phyloP scores from a whole-genome alignment of 2,329 filamentous ascomycete species.

The Plectosphaerella cucumerina region DNA sequence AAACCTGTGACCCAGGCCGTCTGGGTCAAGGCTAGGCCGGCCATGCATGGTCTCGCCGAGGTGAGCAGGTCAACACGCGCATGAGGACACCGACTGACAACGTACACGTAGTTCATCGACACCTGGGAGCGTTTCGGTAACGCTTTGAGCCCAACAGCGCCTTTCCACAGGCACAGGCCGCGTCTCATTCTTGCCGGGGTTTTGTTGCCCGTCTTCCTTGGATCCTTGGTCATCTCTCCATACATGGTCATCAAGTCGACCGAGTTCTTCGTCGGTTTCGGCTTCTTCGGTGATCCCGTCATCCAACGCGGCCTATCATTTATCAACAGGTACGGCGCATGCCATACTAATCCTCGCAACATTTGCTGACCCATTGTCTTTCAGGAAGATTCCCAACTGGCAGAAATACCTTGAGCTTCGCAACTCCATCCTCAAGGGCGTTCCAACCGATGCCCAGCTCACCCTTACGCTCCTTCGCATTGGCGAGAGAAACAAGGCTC shows the following conservation, averaged over 20 bases:
- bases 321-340: conserved; percentile 48
- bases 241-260: conserved; percentile 61
- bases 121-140: conserved; percentile 49
- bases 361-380: too few species aligned
- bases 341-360: too few species aligned
- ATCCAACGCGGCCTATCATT: conserved; percentile 55
- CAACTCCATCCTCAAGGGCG: conserved; percentile 73
- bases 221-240: conserved; percentile 49
- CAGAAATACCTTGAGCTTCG: conserved; percentile 68
- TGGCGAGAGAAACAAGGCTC: conserved; percentile 76
- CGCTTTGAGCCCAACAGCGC: conserved; percentile 58
- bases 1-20: conserved; percentile 72
- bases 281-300: conserved; percentile 76
- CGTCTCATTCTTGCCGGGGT: conserved; percentile 50
- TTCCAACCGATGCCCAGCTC: conserved; percentile 83
- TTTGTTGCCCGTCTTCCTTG: conserved; percentile 46
- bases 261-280: conserved; percentile 66
- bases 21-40: conserved; percentile 69
- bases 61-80: conserved; percentile 16
- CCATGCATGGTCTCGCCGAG: conserved; percentile 57
- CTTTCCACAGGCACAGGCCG: conserved; percentile 52
- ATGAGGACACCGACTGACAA: not conserved
- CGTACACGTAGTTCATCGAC: conserved; percentile 28
- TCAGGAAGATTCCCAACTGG: conserved; percentile 60
- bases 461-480: conserved; percentile 76